Evolutionary conservation across 2,329 filamentous ascomycete genomes (phyloP), one percentile per base, ranked within the genome.

Genomic region (Sporothrix schenckii): DNA sequence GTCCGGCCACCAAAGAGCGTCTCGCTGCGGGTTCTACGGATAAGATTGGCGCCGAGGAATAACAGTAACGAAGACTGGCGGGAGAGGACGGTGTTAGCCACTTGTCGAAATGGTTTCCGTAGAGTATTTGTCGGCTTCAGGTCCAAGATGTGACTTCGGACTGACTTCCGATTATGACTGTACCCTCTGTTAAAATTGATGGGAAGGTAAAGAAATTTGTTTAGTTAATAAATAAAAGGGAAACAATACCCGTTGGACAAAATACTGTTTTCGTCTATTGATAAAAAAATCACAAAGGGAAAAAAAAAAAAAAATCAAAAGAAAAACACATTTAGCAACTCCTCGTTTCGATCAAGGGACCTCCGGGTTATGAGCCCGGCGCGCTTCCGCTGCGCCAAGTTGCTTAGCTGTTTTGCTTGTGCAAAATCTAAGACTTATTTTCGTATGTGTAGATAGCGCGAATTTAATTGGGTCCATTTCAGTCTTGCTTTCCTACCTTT

Each of bases 351-450:
- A 70, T 70, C 69, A 66, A 70, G 69, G 70, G 70, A 72, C 70
- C 70, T 72, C 70, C 70, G 70, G 70, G 70, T 72, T 72, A 72
- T 72, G 70, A 72, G 70, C 70, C 70, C 70, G 70, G 70, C 70
- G 70, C 70, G 70, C 70, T 72, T 72, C 70, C 70, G 58, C 70
- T 72, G 70, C 70, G 70, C 70, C 70, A 72, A 72, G 68, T 70
- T 68, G 70, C 70, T 72, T 58, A 50, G 44, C 61, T 65, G 21
- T 30, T 65, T 50, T 44, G 58, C 39, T 30, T 27, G 61, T 50
- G 61, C 10, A 13, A 34, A 5, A 30, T 19, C 2, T 7, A 21
- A 2, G 6, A 10, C 21, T 50, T 65, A 65, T 65, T 49, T 2
- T n/a, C 13, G 16, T 16, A 4, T 30, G 47, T 65, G 14, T 30